A percentile compares a stretch with the other conserved stretches of the same genome.
These are phyloP conservation scores for Hypoxylon sp. DNA, from an alignment of 2,329 filamentous ascomycete species.

Conservation along the genomic window DNA sequence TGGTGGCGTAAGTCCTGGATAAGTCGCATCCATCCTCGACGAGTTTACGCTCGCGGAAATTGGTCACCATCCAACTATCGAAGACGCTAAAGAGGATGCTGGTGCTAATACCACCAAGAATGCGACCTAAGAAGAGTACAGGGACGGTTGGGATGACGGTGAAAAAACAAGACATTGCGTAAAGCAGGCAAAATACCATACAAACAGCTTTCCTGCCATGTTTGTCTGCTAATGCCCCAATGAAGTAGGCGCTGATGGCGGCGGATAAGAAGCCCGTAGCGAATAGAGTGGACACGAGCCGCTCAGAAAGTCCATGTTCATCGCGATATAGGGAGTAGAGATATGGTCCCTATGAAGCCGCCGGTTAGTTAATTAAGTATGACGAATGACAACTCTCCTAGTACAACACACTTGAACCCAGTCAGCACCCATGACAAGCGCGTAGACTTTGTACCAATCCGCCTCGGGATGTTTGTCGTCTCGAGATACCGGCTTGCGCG, in stretches of 20 bases:
- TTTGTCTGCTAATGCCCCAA: constrained; percentile 59
- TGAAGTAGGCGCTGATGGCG: constrained; percentile 61
- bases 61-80: constrained; percentile 73
- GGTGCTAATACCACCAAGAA: constrained; percentile 69
- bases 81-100: constrained; percentile 72
- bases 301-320: constrained; percentile 48
- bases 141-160: constrained; percentile 61
- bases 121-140: constrained; percentile 68
- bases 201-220: constrained; percentile 67
- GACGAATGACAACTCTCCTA: neutral
- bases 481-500: constrained; percentile 38
- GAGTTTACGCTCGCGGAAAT: constrained; percentile 65
- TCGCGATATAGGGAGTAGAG: constrained; percentile 52
- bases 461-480: constrained; percentile 57
- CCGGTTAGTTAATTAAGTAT: constrained; percentile 16
- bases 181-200: constrained; percentile 67
- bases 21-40: constrained; percentile 55
- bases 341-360: constrained; percentile 48
- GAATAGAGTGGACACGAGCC: constrained; percentile 58
- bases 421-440: constrained; percentile 61
- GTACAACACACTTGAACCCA: constrained; percentile 60
- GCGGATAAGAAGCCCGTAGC: constrained; percentile 65
- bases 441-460: constrained; percentile 61
- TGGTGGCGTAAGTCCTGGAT: constrained; percentile 65
- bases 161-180: constrained; percentile 66